Base-by-base conservation (phyloP, 768 basidiomycete genomes). In the Daedalea quercina region DNA sequence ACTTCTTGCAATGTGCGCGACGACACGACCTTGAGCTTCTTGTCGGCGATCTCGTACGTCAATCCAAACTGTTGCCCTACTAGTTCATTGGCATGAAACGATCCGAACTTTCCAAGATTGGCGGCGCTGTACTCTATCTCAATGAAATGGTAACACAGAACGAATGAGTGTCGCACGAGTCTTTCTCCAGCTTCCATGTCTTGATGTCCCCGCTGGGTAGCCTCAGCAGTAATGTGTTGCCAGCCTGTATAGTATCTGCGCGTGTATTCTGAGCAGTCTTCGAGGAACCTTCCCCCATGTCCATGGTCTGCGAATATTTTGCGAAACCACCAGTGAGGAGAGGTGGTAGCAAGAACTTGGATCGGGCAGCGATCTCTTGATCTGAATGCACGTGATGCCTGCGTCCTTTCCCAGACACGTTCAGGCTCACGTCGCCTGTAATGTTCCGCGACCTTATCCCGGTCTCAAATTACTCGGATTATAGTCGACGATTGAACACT, bases 51-150 rank as follows among this genome's bases (percentile, higher is more conserved):
- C 66, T 97, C 93, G 67, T 94, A 93, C 0, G 90, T 84, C 54
- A 94, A 74, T 3, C 95, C 96, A 65, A 88, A 97, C 1, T 85
- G 85, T 54, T 91, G 81, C 23, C 82, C 84, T 26, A 95, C 74
- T 28, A 99, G 77, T 49, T 91, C 83, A 54, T 82, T 81, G 17
- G 84, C 77, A 54, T 78, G 69, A 69, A 99, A 97, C 3, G 83
- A 79, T 11, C 95, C 96, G 55, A 88, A 84, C 69, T 90, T 90
- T 56, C 94, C 94, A 19, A 96, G 72, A 31, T 80, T 78, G 44
- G 93, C 67, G 15, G 73, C 80, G 44, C 93, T 94, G 63, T 19
- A 23, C 19, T 12, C 44, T 17, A 35, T 23, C 12, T 23, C 20
- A 11, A 22, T 37, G 20, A n/a, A 47, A n/a, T 33, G 12, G 1